Evolutionary conservation across 345 rosid species (phyloP).

Genomic region (Boechera stricta): DNA sequence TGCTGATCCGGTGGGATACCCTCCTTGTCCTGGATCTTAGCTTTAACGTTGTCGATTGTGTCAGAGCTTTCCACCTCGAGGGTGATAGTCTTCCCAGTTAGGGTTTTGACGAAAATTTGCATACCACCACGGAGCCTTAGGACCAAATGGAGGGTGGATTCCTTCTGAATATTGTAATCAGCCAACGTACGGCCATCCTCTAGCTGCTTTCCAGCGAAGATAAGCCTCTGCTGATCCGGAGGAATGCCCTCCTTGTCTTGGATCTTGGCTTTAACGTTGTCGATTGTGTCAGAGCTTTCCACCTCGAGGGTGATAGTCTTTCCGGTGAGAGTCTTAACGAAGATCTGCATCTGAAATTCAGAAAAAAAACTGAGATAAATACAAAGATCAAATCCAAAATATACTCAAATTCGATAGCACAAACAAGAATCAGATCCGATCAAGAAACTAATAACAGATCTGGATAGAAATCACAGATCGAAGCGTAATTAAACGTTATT

Average conservation of each 20-base stretch:
- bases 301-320: constrained; percentile 52
- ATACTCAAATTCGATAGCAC: not conserved
- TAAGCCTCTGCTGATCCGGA: constrained; percentile 48
- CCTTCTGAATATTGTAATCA: constrained; percentile 52
- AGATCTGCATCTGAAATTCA: constrained; percentile 47
- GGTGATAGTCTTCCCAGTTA: constrained; percentile 53
- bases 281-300: constrained; percentile 52
- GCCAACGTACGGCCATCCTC: constrained; percentile 46
- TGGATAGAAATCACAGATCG: not conserved
- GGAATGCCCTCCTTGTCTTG: constrained; percentile 53
- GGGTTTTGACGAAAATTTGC: constrained; percentile 55
- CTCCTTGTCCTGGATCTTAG: constrained; percentile 56
- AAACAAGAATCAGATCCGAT: not conserved
- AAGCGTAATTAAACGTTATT: not conserved
- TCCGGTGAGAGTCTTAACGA: constrained; percentile 46
- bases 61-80: constrained; percentile 53
- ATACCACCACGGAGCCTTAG: constrained; percentile 51
- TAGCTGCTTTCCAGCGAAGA: constrained; percentile 44
- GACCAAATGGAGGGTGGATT: constrained; percentile 41
- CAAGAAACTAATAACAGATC: not conserved
- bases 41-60: constrained; percentile 55
- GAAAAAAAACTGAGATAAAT: not conserved
- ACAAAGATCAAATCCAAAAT: not conserved
- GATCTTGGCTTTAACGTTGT: constrained; percentile 51
- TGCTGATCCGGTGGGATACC: constrained; percentile 59